Base-by-base conservation (phyloP, 139 green algal genomes). In the Picochlorum sp. region DNA sequence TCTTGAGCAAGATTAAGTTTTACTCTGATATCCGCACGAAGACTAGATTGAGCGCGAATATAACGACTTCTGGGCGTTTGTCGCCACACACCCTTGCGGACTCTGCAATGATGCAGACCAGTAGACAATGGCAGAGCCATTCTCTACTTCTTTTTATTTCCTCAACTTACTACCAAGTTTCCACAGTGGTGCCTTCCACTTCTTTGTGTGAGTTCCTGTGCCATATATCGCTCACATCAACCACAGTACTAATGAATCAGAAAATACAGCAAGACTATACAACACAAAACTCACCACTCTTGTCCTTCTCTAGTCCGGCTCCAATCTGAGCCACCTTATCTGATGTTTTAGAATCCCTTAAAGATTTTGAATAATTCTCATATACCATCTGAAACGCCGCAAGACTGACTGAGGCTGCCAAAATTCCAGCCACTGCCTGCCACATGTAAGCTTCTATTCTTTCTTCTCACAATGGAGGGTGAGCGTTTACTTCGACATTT, bases 1-100 rank as follows among this genome's bases (percentile, higher is more conserved):
- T 21, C 61, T 14, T 64, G 37, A 13, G 84, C 82, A 49, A 79
- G 62, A 51, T 73, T 68, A 45, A 69, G 56, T 62, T 73, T 73
- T 8, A 79, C 61, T 7, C 30, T 45, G 15, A 77, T 71, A 24
- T 54, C 47, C 7, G 47, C 47, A 0, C 47, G 47, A 7, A 26
- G 47, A 26, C 18, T 54, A 21, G 23, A 16, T 66, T 44, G 34
- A 41, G 21, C 37, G 14, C 23, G 13, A 46, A 34, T 57, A 37
- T 20, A 21, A n/a, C 20, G 32, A 10, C 49, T n/a, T 28, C 34
- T 41, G 8, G 34, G 34, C 10, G 34, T 41, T 9, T 41, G 34
- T 41, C 8, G 34, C 34, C 7, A 41, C 34, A 41, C 7, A 11
- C 34, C 9, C 34, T 14, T 41, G 34, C 34, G 34, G 8, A 41